These are phyloP conservation scores for Wickerhamomyces silvicola DNA, from an alignment of 805 yeast species.

Conservation along the genomic window DNA sequence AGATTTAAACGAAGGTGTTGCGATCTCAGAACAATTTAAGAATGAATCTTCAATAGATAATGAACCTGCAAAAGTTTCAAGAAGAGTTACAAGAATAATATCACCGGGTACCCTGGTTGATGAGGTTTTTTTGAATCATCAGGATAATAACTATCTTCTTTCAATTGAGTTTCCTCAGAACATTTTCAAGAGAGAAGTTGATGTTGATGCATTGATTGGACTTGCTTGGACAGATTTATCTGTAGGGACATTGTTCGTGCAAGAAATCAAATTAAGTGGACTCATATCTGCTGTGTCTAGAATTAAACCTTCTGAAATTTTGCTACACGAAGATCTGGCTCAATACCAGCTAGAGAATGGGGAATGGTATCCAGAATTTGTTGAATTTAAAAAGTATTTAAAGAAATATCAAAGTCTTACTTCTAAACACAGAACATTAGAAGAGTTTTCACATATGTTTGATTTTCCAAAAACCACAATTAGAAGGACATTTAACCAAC, in stretches of 20 bases:
- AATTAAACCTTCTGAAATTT: slow-evolving; percentile 74
- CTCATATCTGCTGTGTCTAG: slow-evolving; percentile 69
- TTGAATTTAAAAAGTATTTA: slow-evolving; percentile 54
- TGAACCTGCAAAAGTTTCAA: slow-evolving; percentile 37
- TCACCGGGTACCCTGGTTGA: slow-evolving; percentile 93
- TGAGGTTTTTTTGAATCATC: slow-evolving; percentile 72
- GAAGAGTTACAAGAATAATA: slow-evolving; percentile 74
- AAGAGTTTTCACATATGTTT: slow-evolving; percentile 35
- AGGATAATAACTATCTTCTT: slow-evolving; percentile 63
- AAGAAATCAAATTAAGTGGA: slow-evolving; percentile 52
- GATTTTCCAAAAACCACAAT: slow-evolving; percentile 22
- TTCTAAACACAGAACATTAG: slow-evolving; percentile 31
- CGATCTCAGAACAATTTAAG: slow-evolving; percentile 66
- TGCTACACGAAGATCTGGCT: slow-evolving; percentile 45
- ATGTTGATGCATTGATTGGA: slow-evolving; percentile 47
- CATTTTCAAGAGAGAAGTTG: slow-evolving; percentile 31
- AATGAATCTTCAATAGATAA: slow-evolving; percentile 22
- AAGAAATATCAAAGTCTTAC: slow-evolving; percentile 42
- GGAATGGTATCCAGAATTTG: slow-evolving; percentile 49
- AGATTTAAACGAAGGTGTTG: slow-evolving; percentile 65
- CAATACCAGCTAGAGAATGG: slow-evolving; percentile 36
- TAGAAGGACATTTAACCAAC: slow-evolving; percentile 22
- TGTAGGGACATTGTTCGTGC: slow-evolving; percentile 71
- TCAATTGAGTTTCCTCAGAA: slow-evolving; percentile 56
- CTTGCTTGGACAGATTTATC: slow-evolving; percentile 87